Evolutionary conservation across 768 basidiomycete genomes (phyloP), one percentile per base, ranked within the genome.

Genomic region (Chlorophyllum brunneum): DNA sequence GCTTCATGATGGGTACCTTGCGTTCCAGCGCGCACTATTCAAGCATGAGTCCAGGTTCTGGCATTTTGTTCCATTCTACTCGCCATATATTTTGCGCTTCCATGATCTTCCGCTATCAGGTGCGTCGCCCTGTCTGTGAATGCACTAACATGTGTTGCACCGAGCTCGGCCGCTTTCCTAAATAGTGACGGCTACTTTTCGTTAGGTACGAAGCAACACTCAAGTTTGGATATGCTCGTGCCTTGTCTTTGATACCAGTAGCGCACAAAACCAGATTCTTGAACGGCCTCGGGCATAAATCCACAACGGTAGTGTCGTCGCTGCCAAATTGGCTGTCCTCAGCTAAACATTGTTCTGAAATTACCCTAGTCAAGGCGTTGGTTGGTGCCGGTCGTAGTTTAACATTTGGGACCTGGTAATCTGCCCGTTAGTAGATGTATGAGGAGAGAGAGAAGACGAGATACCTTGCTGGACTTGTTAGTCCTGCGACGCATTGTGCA

Each of bases 61-160:
- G 8, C 6, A 34, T 9, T n/a, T 24, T 9, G 48, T 50, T 22
- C 34, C 36, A 23, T 11, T 2, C 5, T 23, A 63, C 72, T 54
- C 51, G 89, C 93, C 67, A 64, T 72, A 64, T 97, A 95, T 62
- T 98, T 98, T 10, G 86, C 79, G 18, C 92, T 84, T 2, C 88
- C 89, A 60, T 89, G 85, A n/a, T 74, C 76, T n/a, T 68, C 70
- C 0, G 93, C 91, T 36, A 98, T 75, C 18, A 98, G 77, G 71
- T 95, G 93, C 0, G 92, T 95, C n/a, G 90, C 86, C 40, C 75
- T 74, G 63, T 92, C 86, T 0, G 92, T 98, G 56, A 95, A 84
- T 43, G 89, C 85, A 27, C 69, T 78, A 13, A 80, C 76, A 38
- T 80, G 75, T 3, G 68, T 69, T 23, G 91, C 94, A 9, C 94